These are phyloP conservation scores for Penicillium taxi DNA, from an alignment of 495 filamentous ascomycete genomes.

Conservation along the genomic window DNA sequence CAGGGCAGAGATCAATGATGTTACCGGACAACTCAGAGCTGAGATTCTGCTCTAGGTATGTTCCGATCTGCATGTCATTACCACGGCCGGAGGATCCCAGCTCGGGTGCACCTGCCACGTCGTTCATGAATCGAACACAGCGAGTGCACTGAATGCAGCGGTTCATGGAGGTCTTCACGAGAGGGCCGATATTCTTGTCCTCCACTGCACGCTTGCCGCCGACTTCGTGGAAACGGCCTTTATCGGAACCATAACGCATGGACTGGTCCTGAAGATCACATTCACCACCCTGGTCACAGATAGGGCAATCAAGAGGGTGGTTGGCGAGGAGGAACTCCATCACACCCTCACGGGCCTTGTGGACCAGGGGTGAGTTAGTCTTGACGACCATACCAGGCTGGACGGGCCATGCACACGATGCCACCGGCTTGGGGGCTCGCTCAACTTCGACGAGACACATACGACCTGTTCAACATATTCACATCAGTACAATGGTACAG, in stretches of 20 bases:
- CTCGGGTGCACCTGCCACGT: slow-evolving; percentile 91
- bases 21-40: slow-evolving; percentile 94
- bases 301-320: slow-evolving; percentile 93
- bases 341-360: slow-evolving; percentile 96
- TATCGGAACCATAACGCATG: slow-evolving; percentile 94
- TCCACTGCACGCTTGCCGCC: slow-evolving; percentile 93
- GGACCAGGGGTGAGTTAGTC: slow-evolving; percentile 88
- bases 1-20: slow-evolving; percentile 95
- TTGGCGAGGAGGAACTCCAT: slow-evolving; percentile 99
- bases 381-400: slow-evolving; percentile 98
- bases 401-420: slow-evolving; percentile 97
- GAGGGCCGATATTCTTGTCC: slow-evolving; percentile 98
- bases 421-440: slow-evolving; percentile 88
- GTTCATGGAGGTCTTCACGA: slow-evolving; percentile 99
- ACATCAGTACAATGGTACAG: not conserved
- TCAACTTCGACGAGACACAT: slow-evolving; percentile 99
- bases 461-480: slow-evolving; percentile 42
- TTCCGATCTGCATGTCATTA: slow-evolving; percentile 96
- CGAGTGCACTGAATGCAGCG: slow-evolving; percentile 98
- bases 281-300: slow-evolving; percentile 97
- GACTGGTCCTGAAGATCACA: slow-evolving; percentile 99
- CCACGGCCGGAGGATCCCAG: slow-evolving; percentile 89
- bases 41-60: slow-evolving; percentile 86
- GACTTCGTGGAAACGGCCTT: slow-evolving; percentile 92
- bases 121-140: slow-evolving; percentile 95